Percentiles rank a stretch among this genome's conserved stretches.
These are phyloP conservation scores for Ichthyophthirius multifiliis DNA, from an alignment of 169 alveolate genomes.

Conservation along the genomic window DNA sequence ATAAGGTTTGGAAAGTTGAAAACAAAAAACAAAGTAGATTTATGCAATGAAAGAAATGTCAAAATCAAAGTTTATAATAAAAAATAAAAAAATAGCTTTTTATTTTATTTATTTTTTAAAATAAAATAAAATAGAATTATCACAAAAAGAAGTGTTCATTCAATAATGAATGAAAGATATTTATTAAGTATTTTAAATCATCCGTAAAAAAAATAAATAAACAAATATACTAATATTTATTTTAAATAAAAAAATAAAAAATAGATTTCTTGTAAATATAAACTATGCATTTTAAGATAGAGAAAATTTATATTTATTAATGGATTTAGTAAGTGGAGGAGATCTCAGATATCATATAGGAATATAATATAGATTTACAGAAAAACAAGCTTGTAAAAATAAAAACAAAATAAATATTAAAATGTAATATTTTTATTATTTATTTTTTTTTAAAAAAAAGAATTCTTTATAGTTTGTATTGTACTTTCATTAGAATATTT, in stretches of 20 bases:
- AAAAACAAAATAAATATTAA: background rate
- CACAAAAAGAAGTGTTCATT: conserved; percentile 50
- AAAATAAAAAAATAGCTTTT: no score
- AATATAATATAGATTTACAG: conserved; percentile 41
- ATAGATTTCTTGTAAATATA: conserved; percentile 49
- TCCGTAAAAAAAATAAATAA: conserved; percentile 19
- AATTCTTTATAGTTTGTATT: conserved; percentile 62
- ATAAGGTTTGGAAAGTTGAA: conserved; percentile 47
- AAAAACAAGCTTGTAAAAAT: conserved; percentile 36
- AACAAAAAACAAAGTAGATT: conserved; percentile 13
- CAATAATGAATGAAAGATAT: conserved; percentile 57
- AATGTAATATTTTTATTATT: background rate
- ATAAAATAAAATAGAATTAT: conserved; percentile 18
- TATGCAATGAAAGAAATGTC: conserved; percentile 56
- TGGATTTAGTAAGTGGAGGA: conserved; percentile 62
- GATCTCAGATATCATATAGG: conserved; percentile 64
- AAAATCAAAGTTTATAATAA: background rate
- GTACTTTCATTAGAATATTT: conserved; percentile 76
- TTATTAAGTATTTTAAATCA: conserved; percentile 43
- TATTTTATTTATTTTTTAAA: no score
- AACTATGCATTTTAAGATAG: conserved; percentile 57
- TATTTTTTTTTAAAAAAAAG: background rate
- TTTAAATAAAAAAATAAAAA: background rate
- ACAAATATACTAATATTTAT: no score
- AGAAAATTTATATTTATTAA: conserved; percentile 46